phyloP scores from a whole-genome alignment of 1,284 basidiomycete species.

The Cerioporus squamosus region DNA sequence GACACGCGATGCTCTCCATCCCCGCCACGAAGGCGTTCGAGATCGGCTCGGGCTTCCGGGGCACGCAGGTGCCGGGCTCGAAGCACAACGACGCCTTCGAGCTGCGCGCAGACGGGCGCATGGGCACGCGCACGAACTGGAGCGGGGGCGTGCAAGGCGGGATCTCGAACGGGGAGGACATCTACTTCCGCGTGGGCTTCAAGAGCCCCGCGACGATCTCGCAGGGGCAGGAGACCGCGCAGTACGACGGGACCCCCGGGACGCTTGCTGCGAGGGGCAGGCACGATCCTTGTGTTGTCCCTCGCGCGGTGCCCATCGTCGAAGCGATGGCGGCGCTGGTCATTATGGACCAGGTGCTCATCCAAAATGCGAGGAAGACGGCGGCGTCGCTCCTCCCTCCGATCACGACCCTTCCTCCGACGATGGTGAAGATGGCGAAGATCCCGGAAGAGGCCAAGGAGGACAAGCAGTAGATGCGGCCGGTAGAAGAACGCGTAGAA shows the following conservation, averaged over 20 bases:
- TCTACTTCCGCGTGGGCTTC: slow-evolving; percentile 98
- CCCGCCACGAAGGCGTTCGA: slow-evolving; percentile 99
- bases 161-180: slow-evolving; percentile 96
- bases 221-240: slow-evolving; percentile 88
- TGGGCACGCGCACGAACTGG: slow-evolving; percentile 94
- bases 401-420: slow-evolving; percentile 84
- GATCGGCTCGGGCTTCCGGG: slow-evolving; percentile 96
- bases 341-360: slow-evolving; percentile 90
- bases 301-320: slow-evolving; percentile 96
- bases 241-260: slow-evolving; percentile 91
- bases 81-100: slow-evolving; percentile 94
- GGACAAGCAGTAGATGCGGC: slow-evolving; percentile 1
- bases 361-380: slow-evolving; percentile 82
- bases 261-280: slow-evolving; percentile 90
- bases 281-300: slow-evolving; percentile 98
- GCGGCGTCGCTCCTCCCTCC: slow-evolving; percentile 72
- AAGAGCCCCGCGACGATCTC: slow-evolving; percentile 99
- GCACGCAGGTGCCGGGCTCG: slow-evolving; percentile 93
- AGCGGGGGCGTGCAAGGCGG: slow-evolving; percentile 98
- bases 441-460: slow-evolving; percentile 3
- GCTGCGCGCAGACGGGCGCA: slow-evolving; percentile 64
- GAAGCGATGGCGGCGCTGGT: slow-evolving; percentile 98
- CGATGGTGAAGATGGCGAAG: slow-evolving; percentile 70
- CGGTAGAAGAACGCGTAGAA: neutral
- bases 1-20: slow-evolving; percentile 98